These are phyloP conservation scores for Ulota crispa DNA, from an alignment of 225 moss, liverwort and hornwort species.

Conservation along the genomic window DNA sequence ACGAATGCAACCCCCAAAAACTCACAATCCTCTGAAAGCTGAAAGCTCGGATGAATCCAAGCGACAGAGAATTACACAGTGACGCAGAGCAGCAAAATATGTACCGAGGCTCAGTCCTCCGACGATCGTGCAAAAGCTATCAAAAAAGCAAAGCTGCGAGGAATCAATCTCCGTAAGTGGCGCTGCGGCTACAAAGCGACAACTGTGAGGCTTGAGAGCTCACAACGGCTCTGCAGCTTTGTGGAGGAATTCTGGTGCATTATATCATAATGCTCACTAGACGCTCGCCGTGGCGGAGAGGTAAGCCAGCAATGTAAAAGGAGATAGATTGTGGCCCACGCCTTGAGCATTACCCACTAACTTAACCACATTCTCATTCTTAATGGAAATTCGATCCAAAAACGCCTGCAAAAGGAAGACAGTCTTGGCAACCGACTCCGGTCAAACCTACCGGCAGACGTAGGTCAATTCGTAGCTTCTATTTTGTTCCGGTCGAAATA, in stretches of 20 bases:
- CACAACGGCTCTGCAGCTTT: background rate
- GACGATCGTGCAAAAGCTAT: too few species aligned
- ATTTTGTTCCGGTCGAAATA: too few species aligned
- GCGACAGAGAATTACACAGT: too few species aligned
- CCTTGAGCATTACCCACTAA: background rate
- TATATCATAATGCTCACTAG: background rate
- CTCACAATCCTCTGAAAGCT: background rate
- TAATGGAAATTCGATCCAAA: background rate
- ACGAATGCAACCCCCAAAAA: too few species aligned
- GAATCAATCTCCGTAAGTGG: background rate
- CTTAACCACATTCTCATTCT: background rate
- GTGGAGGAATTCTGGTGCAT: background rate
- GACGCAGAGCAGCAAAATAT: too few species aligned
- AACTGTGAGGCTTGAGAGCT: too few species aligned
- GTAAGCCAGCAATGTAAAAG: too few species aligned
- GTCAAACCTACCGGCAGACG: background rate
- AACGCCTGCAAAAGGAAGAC: background rate
- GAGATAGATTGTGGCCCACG: slow-evolving; percentile 25
- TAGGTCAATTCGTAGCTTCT: background rate
- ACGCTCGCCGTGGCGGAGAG: slow-evolving; percentile 8
- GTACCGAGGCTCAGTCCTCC: too few species aligned
- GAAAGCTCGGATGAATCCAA: too few species aligned
- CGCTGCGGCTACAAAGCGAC: background rate
- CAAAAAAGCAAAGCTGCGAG: background rate
- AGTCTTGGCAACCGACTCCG: background rate